Percentiles rank a stretch among this genome's conserved stretches.
Conservation (phyloP, 75 land plant species). For the Cupressus sempervirens region DNA sequence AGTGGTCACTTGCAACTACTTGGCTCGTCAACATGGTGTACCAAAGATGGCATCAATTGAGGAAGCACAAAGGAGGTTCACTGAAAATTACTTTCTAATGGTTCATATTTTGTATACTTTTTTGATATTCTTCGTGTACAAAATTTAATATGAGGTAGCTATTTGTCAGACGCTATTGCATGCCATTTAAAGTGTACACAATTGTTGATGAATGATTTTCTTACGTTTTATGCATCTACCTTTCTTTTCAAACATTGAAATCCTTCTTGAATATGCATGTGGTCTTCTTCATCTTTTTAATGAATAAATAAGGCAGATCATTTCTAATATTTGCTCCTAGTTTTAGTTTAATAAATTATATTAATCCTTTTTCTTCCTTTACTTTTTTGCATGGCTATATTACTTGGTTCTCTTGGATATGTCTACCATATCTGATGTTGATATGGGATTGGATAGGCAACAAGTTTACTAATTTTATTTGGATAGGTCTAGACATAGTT, state of each 20-base stretch:
- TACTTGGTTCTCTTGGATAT: no score
- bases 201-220: neutral
- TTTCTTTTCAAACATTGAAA: neutral
- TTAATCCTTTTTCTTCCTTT: no score
- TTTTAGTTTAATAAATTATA: no score
- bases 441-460: neutral
- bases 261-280: neutral
- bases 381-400: no score
- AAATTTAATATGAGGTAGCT: neutral
- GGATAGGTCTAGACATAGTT: neutral
- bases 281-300: neutral
- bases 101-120: neutral
- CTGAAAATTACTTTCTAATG: neutral
- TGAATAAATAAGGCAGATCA: neutral
- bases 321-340: no score
- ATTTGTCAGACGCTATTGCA: neutral
- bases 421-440: neutral
- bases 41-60: slow-evolving; percentile 42
- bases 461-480: neutral
- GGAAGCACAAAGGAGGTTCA: slow-evolving; percentile 29
- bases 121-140: neutral
- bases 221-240: neutral
- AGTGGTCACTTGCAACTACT: slow-evolving; percentile 43
- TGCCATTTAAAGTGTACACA: neutral
- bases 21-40: slow-evolving; percentile 34